Evolutionary conservation across 768 basidiomycete genomes (phyloP).

Genomic region (Trametes cinnabarina): DNA sequence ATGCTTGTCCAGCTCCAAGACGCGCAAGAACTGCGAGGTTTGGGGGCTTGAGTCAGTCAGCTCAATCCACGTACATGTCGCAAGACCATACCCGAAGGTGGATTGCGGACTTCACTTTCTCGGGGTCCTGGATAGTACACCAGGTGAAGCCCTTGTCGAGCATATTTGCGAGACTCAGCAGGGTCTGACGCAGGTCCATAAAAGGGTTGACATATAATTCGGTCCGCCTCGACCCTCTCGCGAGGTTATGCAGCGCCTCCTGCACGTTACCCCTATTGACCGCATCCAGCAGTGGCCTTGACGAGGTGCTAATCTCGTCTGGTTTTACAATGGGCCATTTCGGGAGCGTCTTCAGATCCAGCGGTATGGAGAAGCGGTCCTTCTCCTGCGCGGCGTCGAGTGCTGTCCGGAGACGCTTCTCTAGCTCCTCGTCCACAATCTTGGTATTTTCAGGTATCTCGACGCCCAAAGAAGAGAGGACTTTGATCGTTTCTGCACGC

Average conservation of each 20-base stretch:
- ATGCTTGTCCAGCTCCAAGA: constrained; percentile 8
- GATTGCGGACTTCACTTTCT: constrained; percentile 6
- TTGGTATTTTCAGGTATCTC: constrained; percentile 4
- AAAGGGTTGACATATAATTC: constrained; percentile 15
- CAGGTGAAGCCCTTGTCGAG: constrained; percentile 1
- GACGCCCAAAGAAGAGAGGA: constrained; percentile 6
- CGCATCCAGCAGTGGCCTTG: not conserved
- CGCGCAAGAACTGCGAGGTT: constrained; percentile 11
- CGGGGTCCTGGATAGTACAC: constrained; percentile 16
- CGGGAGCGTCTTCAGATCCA: not conserved
- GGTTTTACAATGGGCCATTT: not conserved
- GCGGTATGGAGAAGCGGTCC: not conserved
- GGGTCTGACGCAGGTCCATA: constrained; percentile 20
- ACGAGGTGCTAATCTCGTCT: not conserved
- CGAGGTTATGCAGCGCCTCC: not conserved
- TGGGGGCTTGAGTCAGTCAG: not conserved
- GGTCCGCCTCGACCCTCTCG: not conserved
- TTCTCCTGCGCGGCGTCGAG: constrained; percentile 10
- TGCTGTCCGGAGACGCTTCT: constrained; percentile 6
- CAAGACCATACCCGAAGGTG: constrained; percentile 14
- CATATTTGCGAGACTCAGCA: constrained; percentile 12
- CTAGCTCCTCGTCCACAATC: constrained; percentile 7
- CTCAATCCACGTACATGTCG: not conserved
- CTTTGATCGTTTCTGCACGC: constrained; percentile 1
- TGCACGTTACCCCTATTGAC: not conserved